Percentiles rank a stretch among this genome's conserved stretches.
Conservation (phyloP, 2,329 filamentous ascomycete species). For the Mycosphaerella sp. region DNA sequence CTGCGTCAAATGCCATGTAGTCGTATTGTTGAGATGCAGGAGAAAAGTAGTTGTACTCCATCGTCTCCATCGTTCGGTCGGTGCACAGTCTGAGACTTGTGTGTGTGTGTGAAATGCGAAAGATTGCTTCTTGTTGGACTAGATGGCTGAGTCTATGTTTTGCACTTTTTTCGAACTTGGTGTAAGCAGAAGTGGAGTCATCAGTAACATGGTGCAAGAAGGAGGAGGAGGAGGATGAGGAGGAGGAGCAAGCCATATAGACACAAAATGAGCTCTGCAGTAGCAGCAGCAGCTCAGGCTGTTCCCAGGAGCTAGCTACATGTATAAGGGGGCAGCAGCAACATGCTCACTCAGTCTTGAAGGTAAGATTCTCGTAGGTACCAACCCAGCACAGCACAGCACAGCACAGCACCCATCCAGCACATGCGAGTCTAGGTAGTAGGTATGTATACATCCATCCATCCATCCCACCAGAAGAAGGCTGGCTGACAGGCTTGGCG, state of each 20-base stretch:
- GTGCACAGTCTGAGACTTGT: no score
- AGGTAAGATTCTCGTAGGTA: background rate
- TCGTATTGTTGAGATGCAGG: constrained; percentile 43
- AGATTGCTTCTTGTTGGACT: no score
- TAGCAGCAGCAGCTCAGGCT: no score
- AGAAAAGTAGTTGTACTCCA: constrained; percentile 54
- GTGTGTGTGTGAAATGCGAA: no score
- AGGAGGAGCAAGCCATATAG: constrained; percentile 4
- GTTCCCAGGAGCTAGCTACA: constrained; percentile 2
- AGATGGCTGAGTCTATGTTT: background rate
- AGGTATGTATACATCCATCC: constrained; percentile 9
- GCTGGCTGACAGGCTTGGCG: constrained; percentile 2
- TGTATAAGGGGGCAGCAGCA: constrained; percentile 7
- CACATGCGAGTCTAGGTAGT: constrained; percentile 6
- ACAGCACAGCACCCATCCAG: background rate
- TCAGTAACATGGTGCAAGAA: constrained; percentile 2
- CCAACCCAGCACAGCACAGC: constrained; percentile 2
- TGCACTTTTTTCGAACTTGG: background rate
- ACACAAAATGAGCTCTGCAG: constrained; percentile 10
- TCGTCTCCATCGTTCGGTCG: constrained; percentile 31
- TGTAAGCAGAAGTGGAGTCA: background rate
- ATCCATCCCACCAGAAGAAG: no score
- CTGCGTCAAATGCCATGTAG: constrained; percentile 33
- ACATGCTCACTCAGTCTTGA: constrained; percentile 5
- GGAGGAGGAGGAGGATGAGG: background rate